Evolutionary conservation across 1,284 basidiomycete species (phyloP).

Genomic region (Hemileia vastatrix): DNA sequence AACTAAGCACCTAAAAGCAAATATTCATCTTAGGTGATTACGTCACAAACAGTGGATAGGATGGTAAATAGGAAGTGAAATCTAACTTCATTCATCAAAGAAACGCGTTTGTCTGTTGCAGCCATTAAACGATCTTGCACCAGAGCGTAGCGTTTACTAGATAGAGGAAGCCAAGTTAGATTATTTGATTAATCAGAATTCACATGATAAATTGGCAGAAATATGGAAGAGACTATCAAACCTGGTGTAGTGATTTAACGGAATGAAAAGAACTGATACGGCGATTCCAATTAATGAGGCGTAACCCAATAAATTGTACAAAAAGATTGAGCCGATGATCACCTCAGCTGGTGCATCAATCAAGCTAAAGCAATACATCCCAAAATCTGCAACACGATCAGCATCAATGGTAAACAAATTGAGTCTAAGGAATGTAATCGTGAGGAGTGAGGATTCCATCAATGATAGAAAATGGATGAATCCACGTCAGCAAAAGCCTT

Average conservation of each 20-base stretch:
- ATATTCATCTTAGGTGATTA: conserved; percentile 25
- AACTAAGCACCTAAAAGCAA: conserved; percentile 25
- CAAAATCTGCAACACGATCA: neutral
- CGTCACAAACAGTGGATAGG: conserved; percentile 31
- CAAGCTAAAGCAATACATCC: neutral
- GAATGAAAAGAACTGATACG: conserved; percentile 26
- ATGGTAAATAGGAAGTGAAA: conserved; percentile 31
- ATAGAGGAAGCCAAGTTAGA: neutral
- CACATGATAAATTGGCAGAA: neutral
- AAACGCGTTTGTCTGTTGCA: conserved; percentile 28
- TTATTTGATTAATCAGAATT: no score
- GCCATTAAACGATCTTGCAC: conserved; percentile 23
- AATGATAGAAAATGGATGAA: neutral
- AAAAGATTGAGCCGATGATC: conserved; percentile 27
- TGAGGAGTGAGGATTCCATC: no score
- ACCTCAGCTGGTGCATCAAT: conserved; percentile 9
- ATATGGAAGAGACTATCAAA: neutral
- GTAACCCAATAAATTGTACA: conserved; percentile 33
- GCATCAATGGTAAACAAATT: neutral
- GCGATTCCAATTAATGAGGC: conserved; percentile 29
- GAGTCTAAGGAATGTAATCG: no score
- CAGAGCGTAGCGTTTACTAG: neutral
- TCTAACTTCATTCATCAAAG: conserved; percentile 30
- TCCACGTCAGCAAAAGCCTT: neutral
- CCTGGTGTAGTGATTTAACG: conserved; percentile 24